Evolutionary conservation across 352 stramenopile species (phyloP).

Genomic region (Globisporangium canariense): DNA sequence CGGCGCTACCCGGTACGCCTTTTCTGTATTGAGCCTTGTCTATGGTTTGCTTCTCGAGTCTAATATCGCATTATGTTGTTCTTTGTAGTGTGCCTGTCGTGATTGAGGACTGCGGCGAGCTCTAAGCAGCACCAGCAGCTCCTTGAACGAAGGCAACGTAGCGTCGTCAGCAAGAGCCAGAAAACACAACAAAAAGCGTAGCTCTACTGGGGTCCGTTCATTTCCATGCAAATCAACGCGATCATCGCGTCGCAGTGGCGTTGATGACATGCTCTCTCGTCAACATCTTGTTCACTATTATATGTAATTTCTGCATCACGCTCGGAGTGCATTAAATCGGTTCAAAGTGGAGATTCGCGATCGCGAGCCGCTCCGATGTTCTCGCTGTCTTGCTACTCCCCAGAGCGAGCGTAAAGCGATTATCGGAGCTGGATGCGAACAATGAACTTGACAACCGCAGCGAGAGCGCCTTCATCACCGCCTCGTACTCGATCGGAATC

Average conservation of each 20-base stretch:
- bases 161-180: neutral
- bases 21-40: neutral
- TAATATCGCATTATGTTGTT: constrained; percentile 16
- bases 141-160: neutral
- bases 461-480: neutral
- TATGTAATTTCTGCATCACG: neutral
- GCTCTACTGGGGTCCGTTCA: neutral
- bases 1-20: constrained; percentile 75
- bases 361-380: neutral
- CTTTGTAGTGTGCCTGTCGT: constrained; percentile 63
- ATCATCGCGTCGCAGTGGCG: neutral
- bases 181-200: neutral
- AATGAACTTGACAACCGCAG: neutral
- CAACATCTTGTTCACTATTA: neutral
- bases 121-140: constrained; percentile 33
- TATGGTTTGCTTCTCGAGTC: constrained; percentile 17
- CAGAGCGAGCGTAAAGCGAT: constrained; percentile 3
- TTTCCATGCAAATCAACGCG: neutral
- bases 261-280: no score
- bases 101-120: constrained; percentile 96
- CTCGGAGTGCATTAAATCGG: neutral
- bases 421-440: neutral
- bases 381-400: neutral
- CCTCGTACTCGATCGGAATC: constrained; percentile 18
- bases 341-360: neutral